Evolutionary conservation across 2,329 filamentous ascomycete species (phyloP).

Genomic region (Epichloe baconii): DNA sequence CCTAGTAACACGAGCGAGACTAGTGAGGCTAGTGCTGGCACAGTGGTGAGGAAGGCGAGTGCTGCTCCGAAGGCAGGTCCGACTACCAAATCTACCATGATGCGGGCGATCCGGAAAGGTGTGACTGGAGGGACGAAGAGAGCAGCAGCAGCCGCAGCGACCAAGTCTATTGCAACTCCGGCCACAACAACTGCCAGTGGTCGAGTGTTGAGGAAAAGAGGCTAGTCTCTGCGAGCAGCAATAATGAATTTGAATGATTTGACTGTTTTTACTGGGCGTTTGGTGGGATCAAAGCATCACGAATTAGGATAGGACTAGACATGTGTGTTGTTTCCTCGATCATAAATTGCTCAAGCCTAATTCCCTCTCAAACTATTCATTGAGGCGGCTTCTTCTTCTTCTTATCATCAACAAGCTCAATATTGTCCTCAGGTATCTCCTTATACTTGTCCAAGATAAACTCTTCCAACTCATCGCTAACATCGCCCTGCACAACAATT

Average conservation of each 20-base stretch:
- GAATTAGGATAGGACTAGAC: background rate
- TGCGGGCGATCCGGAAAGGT: constrained; percentile 40
- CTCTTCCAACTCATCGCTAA: constrained; percentile 88
- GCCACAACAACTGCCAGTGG: constrained; percentile 32
- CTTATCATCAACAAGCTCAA: constrained; percentile 91
- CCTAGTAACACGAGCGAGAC: constrained; percentile 48
- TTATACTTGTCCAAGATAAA: constrained; percentile 82
- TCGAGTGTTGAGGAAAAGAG: constrained; percentile 43
- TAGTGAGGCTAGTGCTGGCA: constrained; percentile 51
- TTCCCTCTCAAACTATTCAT: background rate
- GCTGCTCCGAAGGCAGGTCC: constrained; percentile 18
- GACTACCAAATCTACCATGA: constrained; percentile 36
- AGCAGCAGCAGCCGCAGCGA: constrained; percentile 17
- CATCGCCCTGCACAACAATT: constrained; percentile 94
- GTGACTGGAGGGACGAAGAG: constrained; percentile 38
- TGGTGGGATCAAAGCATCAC: background rate
- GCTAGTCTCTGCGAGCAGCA: constrained; percentile 15
- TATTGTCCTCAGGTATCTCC: constrained; percentile 86
- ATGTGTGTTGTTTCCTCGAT: background rate
- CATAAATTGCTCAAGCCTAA: background rate
- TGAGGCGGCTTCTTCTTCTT: constrained; percentile 52
- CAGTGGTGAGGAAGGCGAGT: constrained; percentile 45
- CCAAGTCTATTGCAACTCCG: constrained; percentile 25
- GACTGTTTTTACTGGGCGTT: background rate
- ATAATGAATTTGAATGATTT: background rate